Conservation (phyloP, 2,329 filamentous ascomycete species). For the Fusarium liriodendri region DNA sequence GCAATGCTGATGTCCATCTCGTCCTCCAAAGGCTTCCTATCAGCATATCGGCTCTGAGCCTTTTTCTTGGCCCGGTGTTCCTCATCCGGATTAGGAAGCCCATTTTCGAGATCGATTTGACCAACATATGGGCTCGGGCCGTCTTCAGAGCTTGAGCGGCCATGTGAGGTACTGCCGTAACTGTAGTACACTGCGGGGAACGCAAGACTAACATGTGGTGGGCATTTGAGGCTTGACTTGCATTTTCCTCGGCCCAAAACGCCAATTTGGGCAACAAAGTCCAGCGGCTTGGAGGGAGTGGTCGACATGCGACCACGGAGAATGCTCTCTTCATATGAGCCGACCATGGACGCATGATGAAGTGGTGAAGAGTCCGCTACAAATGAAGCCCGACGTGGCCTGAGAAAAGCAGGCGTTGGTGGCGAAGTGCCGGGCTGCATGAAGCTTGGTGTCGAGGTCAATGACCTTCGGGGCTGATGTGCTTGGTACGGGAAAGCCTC, state of each 20-base stretch:
- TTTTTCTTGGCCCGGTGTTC: constrained; percentile 61
- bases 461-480: constrained; percentile 80
- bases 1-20: constrained; percentile 35
- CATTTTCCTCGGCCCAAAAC: constrained; percentile 91
- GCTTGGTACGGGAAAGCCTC: constrained; percentile 78
- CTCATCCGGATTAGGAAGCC: constrained; percentile 67
- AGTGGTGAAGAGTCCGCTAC: constrained; percentile 80
- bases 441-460: constrained; percentile 68
- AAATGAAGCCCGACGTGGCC: constrained; percentile 75
- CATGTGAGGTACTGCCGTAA: constrained; percentile 77
- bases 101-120: constrained; percentile 89
- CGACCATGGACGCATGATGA: constrained; percentile 94
- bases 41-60: constrained; percentile 57
- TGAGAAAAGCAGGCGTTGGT: constrained; percentile 62
- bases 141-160: constrained; percentile 76
- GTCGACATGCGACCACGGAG: constrained; percentile 96
- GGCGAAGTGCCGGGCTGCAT: constrained; percentile 56
- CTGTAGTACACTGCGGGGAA: constrained; percentile 98
- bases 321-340: constrained; percentile 97
- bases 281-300: constrained; percentile 88
- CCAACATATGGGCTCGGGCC: constrained; percentile 97
- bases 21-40: constrained; percentile 48
- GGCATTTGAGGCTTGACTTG: constrained; percentile 85
- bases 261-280: constrained; percentile 95
- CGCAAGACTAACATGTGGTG: constrained; percentile 87